phyloP scores from a whole-genome alignment of 2,329 filamentous ascomycete genomes.

The Diaporthe destruens region DNA sequence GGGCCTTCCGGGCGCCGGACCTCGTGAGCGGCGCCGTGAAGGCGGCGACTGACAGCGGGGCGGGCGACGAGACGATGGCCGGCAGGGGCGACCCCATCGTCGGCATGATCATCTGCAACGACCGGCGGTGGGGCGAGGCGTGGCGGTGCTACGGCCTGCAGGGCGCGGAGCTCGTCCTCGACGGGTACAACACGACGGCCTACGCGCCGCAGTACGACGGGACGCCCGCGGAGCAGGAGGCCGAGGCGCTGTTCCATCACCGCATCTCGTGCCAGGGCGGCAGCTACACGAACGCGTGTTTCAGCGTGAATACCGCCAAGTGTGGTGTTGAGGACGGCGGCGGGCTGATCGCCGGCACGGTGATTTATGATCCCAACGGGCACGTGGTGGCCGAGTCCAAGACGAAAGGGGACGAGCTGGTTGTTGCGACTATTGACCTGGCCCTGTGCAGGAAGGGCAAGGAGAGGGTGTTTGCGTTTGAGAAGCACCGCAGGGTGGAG shows the following conservation, averaged over 20 bases:
- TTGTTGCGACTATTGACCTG: constrained; percentile 64
- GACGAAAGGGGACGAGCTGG: constrained; percentile 62
- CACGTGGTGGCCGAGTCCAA: constrained; percentile 63
- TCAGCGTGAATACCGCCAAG: constrained; percentile 62
- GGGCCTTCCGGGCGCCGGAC: constrained; percentile 63
- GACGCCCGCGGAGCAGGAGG: constrained; percentile 57
- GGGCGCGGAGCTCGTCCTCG: constrained; percentile 52
- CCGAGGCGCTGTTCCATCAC: constrained; percentile 64
- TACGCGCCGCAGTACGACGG: constrained; percentile 59
- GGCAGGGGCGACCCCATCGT: constrained; percentile 64
- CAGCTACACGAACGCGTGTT: constrained; percentile 66
- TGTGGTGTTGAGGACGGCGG: constrained; percentile 61
- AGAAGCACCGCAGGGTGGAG: constrained; percentile 58
- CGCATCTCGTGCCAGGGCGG: constrained; percentile 64
- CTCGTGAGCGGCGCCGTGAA: constrained; percentile 49
- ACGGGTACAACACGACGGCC: constrained; percentile 64
- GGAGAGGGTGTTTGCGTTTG: constrained; percentile 61
- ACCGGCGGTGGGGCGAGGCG: constrained; percentile 65
- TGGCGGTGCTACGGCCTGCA: constrained; percentile 64
- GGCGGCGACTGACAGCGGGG: not conserved
- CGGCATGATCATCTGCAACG: constrained; percentile 69
- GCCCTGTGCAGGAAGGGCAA: constrained; percentile 61
- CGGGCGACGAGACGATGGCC: constrained; percentile 36
- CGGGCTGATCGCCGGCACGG: constrained; percentile 37
- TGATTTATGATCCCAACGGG: constrained; percentile 51